Evolutionary conservation across 129 eudicot genomes (phyloP).

Genomic region (Escallonia herrerae): DNA sequence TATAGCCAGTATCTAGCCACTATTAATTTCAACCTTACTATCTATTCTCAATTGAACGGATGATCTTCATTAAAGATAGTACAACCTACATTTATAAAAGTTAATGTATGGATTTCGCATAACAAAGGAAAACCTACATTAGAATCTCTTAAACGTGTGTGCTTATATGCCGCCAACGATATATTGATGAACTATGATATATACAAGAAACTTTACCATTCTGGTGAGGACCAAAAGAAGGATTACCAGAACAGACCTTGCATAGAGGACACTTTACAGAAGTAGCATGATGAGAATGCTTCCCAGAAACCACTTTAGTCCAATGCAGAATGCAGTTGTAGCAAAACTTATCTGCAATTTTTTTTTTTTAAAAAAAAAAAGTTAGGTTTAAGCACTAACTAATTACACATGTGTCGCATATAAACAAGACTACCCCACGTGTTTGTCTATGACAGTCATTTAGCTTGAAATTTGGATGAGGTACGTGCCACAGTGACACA

Average conservation of each 20-base stretch:
- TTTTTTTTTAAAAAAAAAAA: not conserved
- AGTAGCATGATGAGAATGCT: conserved; percentile 30
- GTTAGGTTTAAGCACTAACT: not conserved
- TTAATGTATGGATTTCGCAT: too few species aligned
- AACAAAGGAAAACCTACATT: too few species aligned
- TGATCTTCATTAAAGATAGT: too few species aligned
- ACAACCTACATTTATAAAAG: too few species aligned
- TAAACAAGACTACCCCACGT: not conserved
- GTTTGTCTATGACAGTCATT: not conserved
- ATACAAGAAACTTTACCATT: too few species aligned
- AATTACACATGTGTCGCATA: too few species aligned
- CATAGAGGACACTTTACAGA: conserved; percentile 79
- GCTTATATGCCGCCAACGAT: too few species aligned
- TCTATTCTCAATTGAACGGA: too few species aligned
- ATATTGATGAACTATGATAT: too few species aligned
- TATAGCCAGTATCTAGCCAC: too few species aligned
- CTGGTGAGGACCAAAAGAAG: not conserved
- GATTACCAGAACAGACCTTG: conserved; percentile 46
- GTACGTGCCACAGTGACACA: not conserved
- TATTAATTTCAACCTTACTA: too few species aligned
- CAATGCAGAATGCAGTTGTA: conserved; percentile 69
- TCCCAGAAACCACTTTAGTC: conserved; percentile 51
- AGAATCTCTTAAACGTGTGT: too few species aligned
- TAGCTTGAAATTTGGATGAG: not conserved
- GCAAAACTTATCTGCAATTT: conserved; percentile 74